Conservation (phyloP, 1,284 basidiomycete genomes). For the Schizophyllum amplum region DNA sequence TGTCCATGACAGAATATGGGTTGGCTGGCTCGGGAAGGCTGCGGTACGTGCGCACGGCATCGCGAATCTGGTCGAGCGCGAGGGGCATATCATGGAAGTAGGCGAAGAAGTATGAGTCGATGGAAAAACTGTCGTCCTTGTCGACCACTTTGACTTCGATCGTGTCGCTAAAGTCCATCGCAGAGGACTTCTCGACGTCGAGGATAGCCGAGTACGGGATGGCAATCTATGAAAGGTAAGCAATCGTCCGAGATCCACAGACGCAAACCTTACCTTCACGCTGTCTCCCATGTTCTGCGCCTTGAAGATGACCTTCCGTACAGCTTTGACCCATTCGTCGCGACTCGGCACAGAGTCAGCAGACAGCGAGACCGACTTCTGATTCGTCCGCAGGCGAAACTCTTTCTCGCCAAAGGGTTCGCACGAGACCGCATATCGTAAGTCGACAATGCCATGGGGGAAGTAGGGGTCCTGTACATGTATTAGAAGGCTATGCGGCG, state of each 20-base stretch:
- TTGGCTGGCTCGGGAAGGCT: conserved; percentile 29
- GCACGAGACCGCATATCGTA: conserved; percentile 87
- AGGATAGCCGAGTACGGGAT: conserved; percentile 88
- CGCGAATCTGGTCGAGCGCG: conserved; percentile 74
- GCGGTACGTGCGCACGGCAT: conserved; percentile 56
- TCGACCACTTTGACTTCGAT: conserved; percentile 90
- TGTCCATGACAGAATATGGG: conserved; percentile 53
- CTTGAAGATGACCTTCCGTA: conserved; percentile 89
- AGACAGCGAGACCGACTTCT: conserved; percentile 64
- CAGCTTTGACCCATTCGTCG: conserved; percentile 90
- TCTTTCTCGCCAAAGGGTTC: conserved; percentile 69
- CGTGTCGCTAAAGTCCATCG: conserved; percentile 91
- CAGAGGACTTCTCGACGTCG: conserved; percentile 81
- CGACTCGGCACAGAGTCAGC: conserved; percentile 77
- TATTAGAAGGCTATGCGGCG: conserved; percentile 1
- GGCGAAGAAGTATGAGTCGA: conserved; percentile 91
- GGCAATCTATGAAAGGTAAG: conserved; percentile 54
- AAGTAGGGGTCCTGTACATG: conserved; percentile 83
- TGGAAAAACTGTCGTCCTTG: conserved; percentile 64
- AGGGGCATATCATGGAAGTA: conserved; percentile 78
- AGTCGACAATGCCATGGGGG: conserved; percentile 88
- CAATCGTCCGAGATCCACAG: not conserved
- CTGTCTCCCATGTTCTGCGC: conserved; percentile 93
- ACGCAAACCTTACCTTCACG: conserved; percentile 59
- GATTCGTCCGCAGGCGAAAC: conserved; percentile 74